These are phyloP conservation scores for Mollisia scopiformis DNA, from an alignment of 2,329 filamentous ascomycete species.

Conservation along the genomic window DNA sequence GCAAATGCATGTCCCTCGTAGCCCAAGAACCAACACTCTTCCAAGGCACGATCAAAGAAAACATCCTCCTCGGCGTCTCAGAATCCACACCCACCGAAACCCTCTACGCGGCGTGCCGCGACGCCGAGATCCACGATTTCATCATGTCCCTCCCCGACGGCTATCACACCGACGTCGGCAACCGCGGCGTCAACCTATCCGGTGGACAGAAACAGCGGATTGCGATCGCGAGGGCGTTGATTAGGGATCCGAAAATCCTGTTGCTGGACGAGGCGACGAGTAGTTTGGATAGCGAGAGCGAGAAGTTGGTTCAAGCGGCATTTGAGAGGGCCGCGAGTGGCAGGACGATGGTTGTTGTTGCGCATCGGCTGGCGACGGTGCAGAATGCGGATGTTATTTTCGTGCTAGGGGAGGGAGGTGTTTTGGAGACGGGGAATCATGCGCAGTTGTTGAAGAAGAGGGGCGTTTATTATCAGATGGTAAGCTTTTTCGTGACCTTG, in stretches of 20 bases:
- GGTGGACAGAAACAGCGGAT: slow-evolving; percentile 61
- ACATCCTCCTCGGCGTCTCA: slow-evolving; percentile 66
- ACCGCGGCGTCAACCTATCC: slow-evolving; percentile 48
- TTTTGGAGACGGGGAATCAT: slow-evolving; percentile 34
- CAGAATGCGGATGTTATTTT: slow-evolving; percentile 61
- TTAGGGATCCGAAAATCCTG: slow-evolving; percentile 54
- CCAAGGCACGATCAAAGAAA: slow-evolving; percentile 68
- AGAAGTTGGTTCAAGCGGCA: slow-evolving; percentile 63
- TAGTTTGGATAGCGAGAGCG: slow-evolving; percentile 58
- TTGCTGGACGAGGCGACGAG: slow-evolving; percentile 63
- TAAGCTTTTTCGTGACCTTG: slow-evolving; percentile 14
- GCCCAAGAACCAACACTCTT: slow-evolving; percentile 72
- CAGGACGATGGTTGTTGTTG: slow-evolving; percentile 77
- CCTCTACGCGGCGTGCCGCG: slow-evolving; percentile 49
- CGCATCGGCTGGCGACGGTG: slow-evolving; percentile 76
- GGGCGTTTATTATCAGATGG: slow-evolving; percentile 36
- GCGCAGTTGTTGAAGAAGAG: slow-evolving; percentile 26
- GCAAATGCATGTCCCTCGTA: slow-evolving; percentile 68
- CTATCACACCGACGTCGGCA: slow-evolving; percentile 50
- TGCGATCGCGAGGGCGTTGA: slow-evolving; percentile 56
- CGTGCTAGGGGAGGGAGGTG: slow-evolving; percentile 33
- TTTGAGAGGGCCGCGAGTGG: slow-evolving; percentile 66
- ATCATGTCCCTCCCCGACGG: slow-evolving; percentile 54
- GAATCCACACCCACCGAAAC: slow-evolving; percentile 41
- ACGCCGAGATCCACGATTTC: slow-evolving; percentile 57